Evolutionary conservation across 257 asterid species (phyloP).

Genomic region (Nicotiana benthamiana): DNA sequence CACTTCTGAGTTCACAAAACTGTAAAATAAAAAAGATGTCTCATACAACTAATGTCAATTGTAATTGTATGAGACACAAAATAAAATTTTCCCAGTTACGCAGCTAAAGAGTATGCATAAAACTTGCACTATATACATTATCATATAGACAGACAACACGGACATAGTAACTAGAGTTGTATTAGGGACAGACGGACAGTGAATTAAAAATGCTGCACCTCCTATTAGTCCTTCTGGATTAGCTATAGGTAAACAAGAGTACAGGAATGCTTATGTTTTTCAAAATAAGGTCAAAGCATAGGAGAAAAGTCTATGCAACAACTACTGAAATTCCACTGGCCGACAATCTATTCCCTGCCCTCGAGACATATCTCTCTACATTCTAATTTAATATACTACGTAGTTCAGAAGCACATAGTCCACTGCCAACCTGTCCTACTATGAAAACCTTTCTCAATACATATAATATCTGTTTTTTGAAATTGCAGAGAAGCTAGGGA

Average conservation of each 20-base stretch:
- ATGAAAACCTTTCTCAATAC: constrained; percentile 30
- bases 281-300: constrained; percentile 34
- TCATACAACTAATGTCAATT: too few species aligned
- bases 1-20: too few species aligned
- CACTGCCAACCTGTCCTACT: constrained; percentile 54
- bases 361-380: constrained; percentile 32
- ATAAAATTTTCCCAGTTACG: too few species aligned
- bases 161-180: neutral
- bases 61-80: too few species aligned
- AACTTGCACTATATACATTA: neutral
- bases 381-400: constrained; percentile 16
- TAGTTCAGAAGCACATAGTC: constrained; percentile 20
- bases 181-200: neutral
- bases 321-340: constrained; percentile 26
- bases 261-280: constrained; percentile 3
- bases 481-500: constrained; percentile 42
- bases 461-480: constrained; percentile 26
- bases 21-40: too few species aligned
- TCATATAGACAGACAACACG: neutral
- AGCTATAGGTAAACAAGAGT: neutral
- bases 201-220: neutral
- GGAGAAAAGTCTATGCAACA: constrained; percentile 27
- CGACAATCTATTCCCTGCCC: constrained; percentile 45
- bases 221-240: neutral
- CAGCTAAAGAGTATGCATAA: neutral